Evolutionary conservation across 768 basidiomycete species (phyloP).

Genomic region (Calocybe indica): DNA sequence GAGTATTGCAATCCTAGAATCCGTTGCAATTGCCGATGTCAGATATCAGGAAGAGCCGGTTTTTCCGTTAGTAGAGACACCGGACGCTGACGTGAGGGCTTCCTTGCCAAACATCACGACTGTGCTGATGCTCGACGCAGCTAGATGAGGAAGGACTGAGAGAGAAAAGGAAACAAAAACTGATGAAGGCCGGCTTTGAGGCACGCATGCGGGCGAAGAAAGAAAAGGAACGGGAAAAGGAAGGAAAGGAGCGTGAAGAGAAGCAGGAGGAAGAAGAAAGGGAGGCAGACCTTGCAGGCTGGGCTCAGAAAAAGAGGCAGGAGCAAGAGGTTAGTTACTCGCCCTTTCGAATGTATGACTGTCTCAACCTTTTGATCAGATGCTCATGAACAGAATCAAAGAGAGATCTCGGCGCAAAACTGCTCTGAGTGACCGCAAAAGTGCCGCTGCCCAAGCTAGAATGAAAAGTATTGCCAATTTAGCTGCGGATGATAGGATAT

Average conservation of each 20-base stretch:
- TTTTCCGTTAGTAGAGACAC: constrained; percentile 88
- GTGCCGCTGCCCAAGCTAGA: constrained; percentile 88
- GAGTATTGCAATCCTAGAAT: background rate
- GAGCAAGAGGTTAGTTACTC: constrained; percentile 67
- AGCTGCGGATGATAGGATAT: constrained; percentile 78
- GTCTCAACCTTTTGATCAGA: constrained; percentile 30
- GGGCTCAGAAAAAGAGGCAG: constrained; percentile 65
- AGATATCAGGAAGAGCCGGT: constrained; percentile 64
- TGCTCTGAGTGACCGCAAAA: constrained; percentile 86
- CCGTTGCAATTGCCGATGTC: too few relatives aligned
- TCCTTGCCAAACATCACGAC: background rate
- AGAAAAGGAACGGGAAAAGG: constrained; percentile 84
- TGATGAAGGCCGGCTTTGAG: constrained; percentile 92
- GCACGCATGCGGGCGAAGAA: constrained; percentile 77
- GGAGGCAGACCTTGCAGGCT: constrained; percentile 60
- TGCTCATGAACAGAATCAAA: constrained; percentile 78
- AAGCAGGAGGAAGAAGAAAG: constrained; percentile 75
- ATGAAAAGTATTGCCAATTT: constrained; percentile 95
- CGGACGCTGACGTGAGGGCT: constrained; percentile 74
- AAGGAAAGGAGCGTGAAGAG: constrained; percentile 66
- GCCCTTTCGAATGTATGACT: background rate
- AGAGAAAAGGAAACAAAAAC: constrained; percentile 90
- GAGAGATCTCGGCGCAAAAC: constrained; percentile 74
- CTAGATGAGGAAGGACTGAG: constrained; percentile 87
- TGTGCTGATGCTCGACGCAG: constrained; percentile 24